Evolutionary conservation across 192 early-diverging fungal genomes (phyloP), one percentile per base, ranked within the genome.

Genomic region (Chytriomyces confervae): DNA sequence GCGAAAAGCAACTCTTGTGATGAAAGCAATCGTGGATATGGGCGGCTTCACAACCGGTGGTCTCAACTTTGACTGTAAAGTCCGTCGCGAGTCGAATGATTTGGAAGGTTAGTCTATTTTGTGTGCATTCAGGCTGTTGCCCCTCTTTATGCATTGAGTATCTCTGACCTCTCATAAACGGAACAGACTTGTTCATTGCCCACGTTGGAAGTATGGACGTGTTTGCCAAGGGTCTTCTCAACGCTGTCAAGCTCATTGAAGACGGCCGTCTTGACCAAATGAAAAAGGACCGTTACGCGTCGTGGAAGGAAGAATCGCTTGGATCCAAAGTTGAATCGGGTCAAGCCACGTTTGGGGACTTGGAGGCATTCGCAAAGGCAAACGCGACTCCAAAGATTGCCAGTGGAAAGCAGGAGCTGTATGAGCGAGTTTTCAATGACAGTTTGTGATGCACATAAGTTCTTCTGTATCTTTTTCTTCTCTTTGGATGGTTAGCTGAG

Each of bases 11-110:
- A 81, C 80, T 5, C 79, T 81, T 11, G 81, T 83, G 1, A 81
- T 83, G 76, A 82, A 79, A 53, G 82, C 60, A 24, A 51, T 82
- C 9, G 45, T 83, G 29, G 72, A 83, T 47, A 84, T 84, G 76
- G 82, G 82, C 43, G 82, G 82, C 24, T 80, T 83, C 82, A 77
- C 3, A 23, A 79, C 82, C 23, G 82, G 82, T 23, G 82, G 82
- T 23, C 65, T 84, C 27, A 83, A 83, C 79, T 83, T 83, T 80
- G 82, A 83, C 63, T 82, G 77, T 70, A 83, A 83, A 50, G 82
- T 84, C 5, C 79, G 82, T 50, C 79, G 82, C 27, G 82, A 83
- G 50, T 81, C 80, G 9, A 81, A 77, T 23, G 80, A 81, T 47
- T 27, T 81, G 5, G 80, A 81, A 81, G 79, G 76, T 77, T 24